These are phyloP conservation scores for Hexamita inflata DNA, from an alignment of 208 protist species.

Conservation along the genomic window DNA sequence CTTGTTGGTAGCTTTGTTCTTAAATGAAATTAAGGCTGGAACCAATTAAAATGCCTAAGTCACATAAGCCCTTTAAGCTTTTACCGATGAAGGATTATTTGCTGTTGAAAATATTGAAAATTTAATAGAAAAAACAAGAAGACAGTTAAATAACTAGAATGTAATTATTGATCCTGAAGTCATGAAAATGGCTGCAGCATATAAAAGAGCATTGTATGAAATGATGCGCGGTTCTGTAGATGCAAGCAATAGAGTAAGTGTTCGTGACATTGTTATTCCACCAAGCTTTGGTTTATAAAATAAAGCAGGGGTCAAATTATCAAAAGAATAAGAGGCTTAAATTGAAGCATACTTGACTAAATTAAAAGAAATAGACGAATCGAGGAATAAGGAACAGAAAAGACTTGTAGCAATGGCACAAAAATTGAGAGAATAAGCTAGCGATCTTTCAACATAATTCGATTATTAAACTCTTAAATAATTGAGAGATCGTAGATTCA, in stretches of 20 bases:
- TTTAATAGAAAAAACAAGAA: neutral
- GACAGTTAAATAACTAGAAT: neutral
- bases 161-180: neutral
- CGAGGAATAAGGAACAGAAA: neutral
- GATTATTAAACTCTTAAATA: neutral
- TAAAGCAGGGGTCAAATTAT: neutral
- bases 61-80: neutral
- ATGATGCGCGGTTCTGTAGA: slow-evolving; percentile 24
- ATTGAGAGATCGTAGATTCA: slow-evolving; percentile 8
- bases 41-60: neutral
- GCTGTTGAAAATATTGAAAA: neutral
- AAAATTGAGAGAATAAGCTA: slow-evolving; percentile 16
- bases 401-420: neutral
- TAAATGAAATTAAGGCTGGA: neutral
- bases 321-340: slow-evolving; percentile 5
- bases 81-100: slow-evolving; percentile 14
- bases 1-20: neutral
- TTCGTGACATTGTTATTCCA: slow-evolving; percentile 20
- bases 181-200: neutral
- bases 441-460: neutral
- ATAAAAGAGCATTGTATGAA: slow-evolving; percentile 21
- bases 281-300: neutral
- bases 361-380: slow-evolving; percentile 5
- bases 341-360: neutral
- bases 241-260: neutral